Evolutionary conservation across 2,329 filamentous ascomycete species (phyloP).

Genomic region (Colletotrichum shisoi): DNA sequence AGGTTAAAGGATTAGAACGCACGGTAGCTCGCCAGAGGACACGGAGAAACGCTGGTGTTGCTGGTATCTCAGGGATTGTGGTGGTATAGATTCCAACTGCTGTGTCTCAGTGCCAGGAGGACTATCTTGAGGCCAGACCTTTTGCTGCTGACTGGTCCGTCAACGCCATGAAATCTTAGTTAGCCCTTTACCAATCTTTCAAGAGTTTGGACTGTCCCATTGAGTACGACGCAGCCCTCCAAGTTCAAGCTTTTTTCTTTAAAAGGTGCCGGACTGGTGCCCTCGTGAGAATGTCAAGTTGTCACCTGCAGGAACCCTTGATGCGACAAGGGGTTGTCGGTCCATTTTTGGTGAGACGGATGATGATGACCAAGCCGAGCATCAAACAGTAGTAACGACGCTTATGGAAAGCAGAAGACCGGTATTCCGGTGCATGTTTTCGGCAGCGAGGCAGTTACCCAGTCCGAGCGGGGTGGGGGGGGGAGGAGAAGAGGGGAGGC

Average conservation of each 20-base stretch:
- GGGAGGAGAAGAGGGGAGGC: no score
- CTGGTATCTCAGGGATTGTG: no score
- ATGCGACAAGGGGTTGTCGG: constrained; percentile 11
- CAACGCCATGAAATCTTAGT: no score
- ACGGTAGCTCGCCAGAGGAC: background rate
- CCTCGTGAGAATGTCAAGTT: background rate
- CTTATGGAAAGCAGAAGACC: background rate
- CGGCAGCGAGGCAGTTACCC: background rate
- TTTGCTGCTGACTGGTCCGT: background rate
- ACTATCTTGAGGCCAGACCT: background rate
- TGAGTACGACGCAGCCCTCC: constrained; percentile 6
- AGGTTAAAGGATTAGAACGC: background rate
- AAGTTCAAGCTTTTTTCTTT: background rate
- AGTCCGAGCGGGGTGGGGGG: no score
- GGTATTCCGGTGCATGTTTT: background rate
- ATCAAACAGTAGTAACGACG: background rate
- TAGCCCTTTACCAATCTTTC: background rate
- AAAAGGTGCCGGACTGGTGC: background rate
- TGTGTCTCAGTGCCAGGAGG: background rate
- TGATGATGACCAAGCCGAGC: background rate
- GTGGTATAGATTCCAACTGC: background rate
- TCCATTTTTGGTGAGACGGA: background rate
- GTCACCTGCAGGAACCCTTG: constrained; percentile 31
- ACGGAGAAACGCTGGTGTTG: background rate
- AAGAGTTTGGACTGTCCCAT: background rate